Evolutionary conservation across 805 yeast genomes (phyloP), one percentile per base, ranked within the genome.

Genomic region (Clavispora vitiphila): DNA sequence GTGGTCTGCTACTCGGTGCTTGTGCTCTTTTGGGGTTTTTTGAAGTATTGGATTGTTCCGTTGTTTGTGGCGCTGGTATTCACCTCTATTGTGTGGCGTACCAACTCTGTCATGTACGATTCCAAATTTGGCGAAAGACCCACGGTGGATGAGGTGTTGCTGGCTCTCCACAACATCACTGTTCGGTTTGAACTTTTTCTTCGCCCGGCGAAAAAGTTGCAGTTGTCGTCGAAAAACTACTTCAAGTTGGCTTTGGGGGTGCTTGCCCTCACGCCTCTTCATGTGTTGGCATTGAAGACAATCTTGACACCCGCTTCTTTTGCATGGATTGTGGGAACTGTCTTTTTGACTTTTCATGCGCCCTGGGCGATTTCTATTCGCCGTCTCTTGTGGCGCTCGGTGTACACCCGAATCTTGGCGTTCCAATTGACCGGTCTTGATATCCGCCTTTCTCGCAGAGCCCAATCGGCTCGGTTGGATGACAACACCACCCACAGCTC

Each of bases 101-200:
- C 71, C 8, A 67, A 64, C 42, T 65, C 75, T 5, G 64, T 69
- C 7, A 47, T 65, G 1, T 62, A 65, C 43, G 78, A 73, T 43
- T 61, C 71, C 15, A 64, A 61, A 42, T 62, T 48, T 37, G 66
- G 71, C 39, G 76, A 71, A 41, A 68, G 61, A 36, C 80, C 81
- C 10, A 77, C 81, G 1, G 56, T 76, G 24, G 80, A 75, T 39
- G 81, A 77, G 48, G 74, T 76, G 2, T 44, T 77, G 26, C 70
- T 69, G 46, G 67, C 76, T 0, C 51, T 75, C 40, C 68, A 69
- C 35, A 77, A 77, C 47, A 62, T 77, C 39, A 57, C 71, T 2
- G 53, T 65, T 1, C 61, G 81, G 27, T 61, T 61, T 42, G 72
- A 67, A 40, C 61, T 70, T 50, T 40, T 72, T 4, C 49, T 71